A percentile compares a stretch with the other conserved stretches of the same genome.
phyloP scores from a whole-genome alignment of 768 basidiomycete genomes.

The Epithele typhae region DNA sequence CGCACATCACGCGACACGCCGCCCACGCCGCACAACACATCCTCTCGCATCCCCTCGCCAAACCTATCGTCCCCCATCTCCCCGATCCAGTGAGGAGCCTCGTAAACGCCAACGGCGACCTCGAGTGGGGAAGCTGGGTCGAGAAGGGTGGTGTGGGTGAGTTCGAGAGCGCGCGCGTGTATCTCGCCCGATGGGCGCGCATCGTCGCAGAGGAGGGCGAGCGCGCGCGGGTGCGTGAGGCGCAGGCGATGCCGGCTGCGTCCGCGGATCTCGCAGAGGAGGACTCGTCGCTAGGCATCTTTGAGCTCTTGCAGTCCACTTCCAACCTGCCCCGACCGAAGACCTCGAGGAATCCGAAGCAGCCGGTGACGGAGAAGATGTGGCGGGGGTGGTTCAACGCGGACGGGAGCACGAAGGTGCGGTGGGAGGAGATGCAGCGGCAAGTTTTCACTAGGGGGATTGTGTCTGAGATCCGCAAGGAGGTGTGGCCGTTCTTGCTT shows the following conservation, averaged over 20 bases:
- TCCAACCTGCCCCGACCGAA: constrained; percentile 80
- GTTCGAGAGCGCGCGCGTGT: constrained; percentile 94
- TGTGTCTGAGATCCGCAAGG: constrained; percentile 53
- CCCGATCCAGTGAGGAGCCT: constrained; percentile 91
- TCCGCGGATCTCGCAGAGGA: constrained; percentile 52
- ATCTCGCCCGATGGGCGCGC: constrained; percentile 94
- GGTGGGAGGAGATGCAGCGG: constrained; percentile 63
- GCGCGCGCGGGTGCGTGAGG: constrained; percentile 76
- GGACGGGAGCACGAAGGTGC: constrained; percentile 63
- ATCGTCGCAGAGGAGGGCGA: constrained; percentile 99
- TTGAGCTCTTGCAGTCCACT: constrained; percentile 78
- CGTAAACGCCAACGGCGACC: constrained; percentile 86
- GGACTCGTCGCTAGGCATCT: constrained; percentile 76
- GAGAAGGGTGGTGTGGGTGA: constrained; percentile 92
- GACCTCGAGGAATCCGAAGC: constrained; percentile 72
- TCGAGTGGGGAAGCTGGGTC: constrained; percentile 92
- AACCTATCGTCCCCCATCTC: constrained; percentile 93
- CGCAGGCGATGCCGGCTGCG: constrained; percentile 57
- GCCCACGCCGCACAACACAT: constrained; percentile 94
- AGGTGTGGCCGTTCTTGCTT: constrained; percentile 88
- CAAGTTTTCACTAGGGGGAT: constrained; percentile 81
- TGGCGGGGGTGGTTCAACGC: constrained; percentile 80
- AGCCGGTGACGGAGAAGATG: constrained; percentile 68
- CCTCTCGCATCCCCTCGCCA: constrained; percentile 90
- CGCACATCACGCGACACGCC: constrained; percentile 89